Conservation (phyloP, 2,329 filamentous ascomycete genomes). For the Simplicillium aogashimaense region DNA sequence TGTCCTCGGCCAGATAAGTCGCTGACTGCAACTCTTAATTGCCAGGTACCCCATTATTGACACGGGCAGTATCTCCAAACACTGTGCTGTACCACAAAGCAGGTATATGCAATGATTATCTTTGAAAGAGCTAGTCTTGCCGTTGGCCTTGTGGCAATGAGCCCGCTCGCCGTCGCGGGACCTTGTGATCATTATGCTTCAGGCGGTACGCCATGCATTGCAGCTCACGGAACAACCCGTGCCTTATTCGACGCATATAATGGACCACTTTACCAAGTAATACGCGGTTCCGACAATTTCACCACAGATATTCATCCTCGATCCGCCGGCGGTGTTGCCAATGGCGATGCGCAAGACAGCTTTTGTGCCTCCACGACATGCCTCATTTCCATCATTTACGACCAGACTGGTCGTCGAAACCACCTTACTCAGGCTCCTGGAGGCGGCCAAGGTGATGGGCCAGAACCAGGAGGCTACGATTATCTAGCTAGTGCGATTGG, state of each 20-base stretch:
- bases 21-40: too few species aligned
- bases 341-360: constrained; percentile 47
- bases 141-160: too few species aligned
- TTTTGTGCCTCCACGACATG: constrained; percentile 54
- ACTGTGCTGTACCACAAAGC: too few species aligned
- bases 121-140: too few species aligned
- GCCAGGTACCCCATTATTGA: too few species aligned
- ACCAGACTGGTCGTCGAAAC: constrained; percentile 52
- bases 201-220: constrained; percentile 48
- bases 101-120: too few species aligned
- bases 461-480: constrained; percentile 46
- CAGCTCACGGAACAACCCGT: constrained; percentile 53
- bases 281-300: constrained; percentile 35
- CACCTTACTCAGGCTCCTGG: constrained; percentile 51
- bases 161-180: too few species aligned
- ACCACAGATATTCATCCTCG: constrained; percentile 38
- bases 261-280: constrained; percentile 47
- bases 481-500: constrained; percentile 48
- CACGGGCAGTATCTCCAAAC: too few species aligned
- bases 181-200: constrained; percentile 51
- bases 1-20: too few species aligned
- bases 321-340: constrained; percentile 50
- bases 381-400: constrained; percentile 54
- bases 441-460: constrained; percentile 47
- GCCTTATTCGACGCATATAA: constrained; percentile 43